Conservation (phyloP, 106 monocot species). For the Chionographis japonica region DNA sequence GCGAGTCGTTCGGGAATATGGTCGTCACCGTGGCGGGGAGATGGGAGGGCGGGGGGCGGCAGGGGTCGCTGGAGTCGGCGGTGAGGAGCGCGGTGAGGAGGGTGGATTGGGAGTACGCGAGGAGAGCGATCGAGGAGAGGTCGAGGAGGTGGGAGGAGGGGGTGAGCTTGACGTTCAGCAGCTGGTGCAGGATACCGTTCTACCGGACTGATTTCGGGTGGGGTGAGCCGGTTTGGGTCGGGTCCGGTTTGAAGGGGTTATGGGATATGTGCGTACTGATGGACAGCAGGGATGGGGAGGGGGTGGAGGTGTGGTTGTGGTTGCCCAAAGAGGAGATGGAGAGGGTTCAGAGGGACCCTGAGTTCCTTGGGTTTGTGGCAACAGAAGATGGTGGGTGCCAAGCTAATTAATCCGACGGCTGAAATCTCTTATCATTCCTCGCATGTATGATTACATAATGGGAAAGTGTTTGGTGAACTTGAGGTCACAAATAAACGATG, state of each 20-base stretch:
- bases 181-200: constrained; percentile 27
- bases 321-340: constrained; percentile 16
- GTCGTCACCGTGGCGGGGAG: neutral
- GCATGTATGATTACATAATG: too few species aligned
- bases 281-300: constrained; percentile 20
- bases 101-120: constrained; percentile 8
- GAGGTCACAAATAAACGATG: too few species aligned
- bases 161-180: constrained; percentile 17
- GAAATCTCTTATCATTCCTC: too few species aligned
- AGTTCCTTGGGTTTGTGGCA: constrained; percentile 14
- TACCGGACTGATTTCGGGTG: constrained; percentile 20
- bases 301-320: constrained; percentile 31
- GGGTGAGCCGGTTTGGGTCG: constrained; percentile 21
- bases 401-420: too few species aligned
- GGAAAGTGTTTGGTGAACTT: too few species aligned
- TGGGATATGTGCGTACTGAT: constrained; percentile 26
- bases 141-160: neutral
- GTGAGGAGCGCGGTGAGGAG: constrained; percentile 4
- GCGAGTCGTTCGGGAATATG: constrained; percentile 5
- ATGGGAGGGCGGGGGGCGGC: neutral
- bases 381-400: too few species aligned
- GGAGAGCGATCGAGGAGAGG: neutral
- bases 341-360: constrained; percentile 13
- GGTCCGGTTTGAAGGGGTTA: constrained; percentile 18
- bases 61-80: neutral